Conservation (phyloP, 768 basidiomycete species). For the Boletus eberwhitei region DNA sequence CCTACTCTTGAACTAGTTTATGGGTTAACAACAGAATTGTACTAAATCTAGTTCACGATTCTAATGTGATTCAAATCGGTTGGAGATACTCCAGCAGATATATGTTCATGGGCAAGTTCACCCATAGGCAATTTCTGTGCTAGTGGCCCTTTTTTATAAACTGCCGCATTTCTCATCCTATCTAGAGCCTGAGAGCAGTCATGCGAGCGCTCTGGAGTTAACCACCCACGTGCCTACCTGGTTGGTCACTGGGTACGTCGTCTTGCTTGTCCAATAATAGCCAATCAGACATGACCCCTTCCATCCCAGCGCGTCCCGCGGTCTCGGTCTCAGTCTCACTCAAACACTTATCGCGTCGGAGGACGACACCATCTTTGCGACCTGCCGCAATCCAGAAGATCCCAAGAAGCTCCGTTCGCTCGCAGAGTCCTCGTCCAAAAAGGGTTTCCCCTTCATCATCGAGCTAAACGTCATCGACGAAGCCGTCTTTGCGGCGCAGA, state of each 20-base stretch:
- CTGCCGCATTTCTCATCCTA: not conserved
- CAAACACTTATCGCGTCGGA: slow-evolving; percentile 22
- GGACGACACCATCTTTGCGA: slow-evolving; percentile 28
- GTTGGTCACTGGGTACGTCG: not conserved
- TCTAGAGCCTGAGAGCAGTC: not conserved
- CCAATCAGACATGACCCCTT: not conserved
- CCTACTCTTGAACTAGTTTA: not conserved
- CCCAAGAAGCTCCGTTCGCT: slow-evolving; percentile 24
- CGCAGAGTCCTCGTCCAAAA: not conserved
- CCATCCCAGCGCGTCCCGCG: slow-evolving; percentile 23
- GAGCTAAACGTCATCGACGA: slow-evolving; percentile 29
- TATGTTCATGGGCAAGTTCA: not conserved
- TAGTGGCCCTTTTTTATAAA: not conserved
- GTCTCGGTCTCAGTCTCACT: not conserved
- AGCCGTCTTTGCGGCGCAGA: not conserved
- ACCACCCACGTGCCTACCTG: not conserved
- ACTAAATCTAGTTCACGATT: not conserved
- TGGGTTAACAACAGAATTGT: not conserved
- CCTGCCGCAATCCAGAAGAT: slow-evolving; percentile 26
- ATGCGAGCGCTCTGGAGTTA: not conserved
- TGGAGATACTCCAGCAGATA: too few species aligned
- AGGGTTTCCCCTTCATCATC: slow-evolving; percentile 13
- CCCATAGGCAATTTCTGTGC: not conserved
- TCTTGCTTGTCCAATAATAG: not conserved
- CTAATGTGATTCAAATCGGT: not conserved